These are phyloP conservation scores for Eucalyptus urophylla DNA, from an alignment of 345 rosid species.

Conservation along the genomic window DNA sequence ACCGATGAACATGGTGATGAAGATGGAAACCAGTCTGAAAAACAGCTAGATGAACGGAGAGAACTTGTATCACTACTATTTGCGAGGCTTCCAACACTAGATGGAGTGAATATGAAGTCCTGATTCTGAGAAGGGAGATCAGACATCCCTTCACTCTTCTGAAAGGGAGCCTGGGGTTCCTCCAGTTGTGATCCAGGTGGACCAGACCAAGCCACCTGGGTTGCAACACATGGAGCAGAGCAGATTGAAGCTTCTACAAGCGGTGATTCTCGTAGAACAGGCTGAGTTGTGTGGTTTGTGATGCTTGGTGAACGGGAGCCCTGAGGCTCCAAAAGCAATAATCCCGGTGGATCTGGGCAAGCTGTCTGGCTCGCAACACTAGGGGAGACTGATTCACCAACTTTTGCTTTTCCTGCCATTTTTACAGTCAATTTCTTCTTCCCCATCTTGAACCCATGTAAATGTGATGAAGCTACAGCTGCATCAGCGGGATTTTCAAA, in stretches of 20 bases:
- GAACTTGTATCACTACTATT: neutral
- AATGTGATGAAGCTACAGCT: neutral
- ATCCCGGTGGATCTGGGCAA: neutral
- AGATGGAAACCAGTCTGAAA: neutral
- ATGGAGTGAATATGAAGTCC: neutral
- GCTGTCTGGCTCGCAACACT: neutral
- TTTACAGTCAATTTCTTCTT: constrained; percentile 1
- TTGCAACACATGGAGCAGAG: neutral
- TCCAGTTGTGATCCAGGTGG: neutral
- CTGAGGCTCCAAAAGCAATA: neutral
- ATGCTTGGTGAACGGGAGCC: neutral
- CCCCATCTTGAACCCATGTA: constrained; percentile 6
- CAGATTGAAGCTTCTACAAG: neutral
- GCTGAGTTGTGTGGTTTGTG: neutral
- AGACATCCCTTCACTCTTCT: neutral
- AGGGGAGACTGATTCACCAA: neutral
- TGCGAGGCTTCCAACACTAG: neutral
- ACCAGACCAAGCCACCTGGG: neutral
- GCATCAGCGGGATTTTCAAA: neutral
- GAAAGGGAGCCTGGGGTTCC: neutral
- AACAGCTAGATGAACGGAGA: neutral
- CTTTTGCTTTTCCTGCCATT: neutral
- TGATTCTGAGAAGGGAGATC: neutral
- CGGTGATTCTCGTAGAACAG: neutral
- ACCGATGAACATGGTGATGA: neutral